These are phyloP conservation scores for Pseudozyma sp. DNA, from an alignment of 1,284 basidiomycete genomes.

Conservation along the genomic window DNA sequence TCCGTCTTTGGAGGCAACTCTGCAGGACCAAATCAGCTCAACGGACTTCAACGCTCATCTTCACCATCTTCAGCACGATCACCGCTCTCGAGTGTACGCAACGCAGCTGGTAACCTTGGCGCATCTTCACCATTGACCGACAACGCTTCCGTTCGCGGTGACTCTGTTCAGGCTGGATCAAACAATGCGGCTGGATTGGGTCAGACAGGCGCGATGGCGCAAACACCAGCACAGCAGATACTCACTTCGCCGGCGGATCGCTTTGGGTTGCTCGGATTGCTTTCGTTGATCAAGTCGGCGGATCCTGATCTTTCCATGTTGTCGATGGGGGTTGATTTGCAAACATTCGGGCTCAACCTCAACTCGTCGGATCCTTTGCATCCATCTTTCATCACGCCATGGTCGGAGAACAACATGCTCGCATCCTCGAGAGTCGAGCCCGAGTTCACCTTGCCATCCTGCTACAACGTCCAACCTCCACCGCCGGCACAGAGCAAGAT, in stretches of 20 bases:
- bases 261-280: constrained; percentile 89
- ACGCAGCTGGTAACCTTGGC: constrained; percentile 33
- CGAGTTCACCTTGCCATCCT: constrained; percentile 87
- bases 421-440: constrained; percentile 83
- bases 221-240: constrained; percentile 89
- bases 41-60: constrained; percentile 42
- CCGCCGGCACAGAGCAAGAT: constrained; percentile 89
- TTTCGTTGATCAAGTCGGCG: constrained; percentile 90
- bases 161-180: constrained; percentile 18
- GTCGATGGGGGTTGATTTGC: constrained; percentile 90
- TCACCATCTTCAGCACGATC: constrained; percentile 48
- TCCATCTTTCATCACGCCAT: constrained; percentile 94
- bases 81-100: constrained; percentile 42
- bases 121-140: constrained; percentile 47
- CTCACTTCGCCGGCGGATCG: constrained; percentile 92
- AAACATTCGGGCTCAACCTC: constrained; percentile 92
- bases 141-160: constrained; percentile 31
- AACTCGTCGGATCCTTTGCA: constrained; percentile 85
- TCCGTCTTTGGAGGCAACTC: constrained; percentile 35
- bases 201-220: constrained; percentile 47
- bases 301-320: constrained; percentile 88
- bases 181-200: constrained; percentile 8
- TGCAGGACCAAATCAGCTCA: constrained; percentile 46
- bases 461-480: constrained; percentile 93
- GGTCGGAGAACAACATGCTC: constrained; percentile 87